These are phyloP conservation scores for Collybiopsis luxurians DNA, from an alignment of 768 basidiomycete genomes.

Conservation along the genomic window DNA sequence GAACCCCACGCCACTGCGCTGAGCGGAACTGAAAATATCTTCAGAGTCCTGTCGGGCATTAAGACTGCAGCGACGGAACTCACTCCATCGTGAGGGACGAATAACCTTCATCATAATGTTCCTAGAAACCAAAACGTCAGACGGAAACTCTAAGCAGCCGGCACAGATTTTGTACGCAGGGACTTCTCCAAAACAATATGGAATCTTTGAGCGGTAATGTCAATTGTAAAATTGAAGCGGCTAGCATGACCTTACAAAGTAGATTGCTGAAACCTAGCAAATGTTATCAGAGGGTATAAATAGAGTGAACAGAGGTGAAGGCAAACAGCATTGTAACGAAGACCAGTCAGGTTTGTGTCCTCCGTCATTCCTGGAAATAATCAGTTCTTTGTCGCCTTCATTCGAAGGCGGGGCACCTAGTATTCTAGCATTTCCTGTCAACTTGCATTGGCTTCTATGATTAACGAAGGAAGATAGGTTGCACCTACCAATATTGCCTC, in stretches of 20 bases:
- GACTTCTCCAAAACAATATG: slow-evolving; percentile 32
- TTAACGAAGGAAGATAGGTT: too few species aligned
- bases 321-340: slow-evolving; percentile 34
- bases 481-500: slow-evolving; percentile 30
- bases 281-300: background rate
- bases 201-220: slow-evolving; percentile 18
- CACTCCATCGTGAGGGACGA: slow-evolving; percentile 31
- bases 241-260: slow-evolving; percentile 22
- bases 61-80: background rate
- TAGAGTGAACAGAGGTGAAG: background rate
- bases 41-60: background rate
- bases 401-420: background rate
- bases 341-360: slow-evolving; percentile 26
- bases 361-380: slow-evolving; percentile 22
- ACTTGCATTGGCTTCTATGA: background rate
- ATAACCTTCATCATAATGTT: slow-evolving; percentile 31
- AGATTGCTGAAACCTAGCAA: slow-evolving; percentile 30
- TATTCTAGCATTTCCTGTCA: slow-evolving; percentile 1
- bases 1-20: slow-evolving; percentile 31
- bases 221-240: background rate
- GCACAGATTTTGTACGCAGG: slow-evolving; percentile 24
- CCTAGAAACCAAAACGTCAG: slow-evolving; percentile 9
- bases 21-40: slow-evolving; percentile 21
- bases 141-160: background rate
- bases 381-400: background rate